Evolutionary conservation across 2,329 filamentous ascomycete genomes (phyloP), one percentile per base, ranked within the genome.

Genomic region (Trichophyton verrucosum): DNA sequence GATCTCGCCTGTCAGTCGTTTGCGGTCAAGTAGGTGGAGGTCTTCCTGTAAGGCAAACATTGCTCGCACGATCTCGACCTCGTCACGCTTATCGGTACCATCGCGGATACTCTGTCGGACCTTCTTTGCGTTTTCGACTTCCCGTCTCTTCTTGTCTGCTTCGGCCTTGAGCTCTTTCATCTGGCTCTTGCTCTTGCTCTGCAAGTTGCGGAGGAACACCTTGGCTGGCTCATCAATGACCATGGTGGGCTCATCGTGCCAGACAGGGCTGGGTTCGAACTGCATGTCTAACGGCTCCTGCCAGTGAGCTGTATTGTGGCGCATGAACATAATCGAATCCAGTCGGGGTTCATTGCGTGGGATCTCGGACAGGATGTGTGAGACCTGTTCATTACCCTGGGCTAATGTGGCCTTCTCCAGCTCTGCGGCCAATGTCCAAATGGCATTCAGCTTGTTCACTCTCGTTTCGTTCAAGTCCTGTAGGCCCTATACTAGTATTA

Each of bases 241-340:
- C 82, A 99, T 95, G 22, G 81, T 76, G 62, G 87, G 88, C 68
- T 96, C 91, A 68, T 99, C 95, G 68, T 96, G 87, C 94, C 95
- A 99, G 30, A 99, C 88, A 0, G 94, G 92, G 71, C 91, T 96
- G 0, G 94, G 88, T 73, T 99, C 94, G 68, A 99, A 99, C 9
- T 77, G 78, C 74, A 94, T 88, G 74, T 96, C 87, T 0, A 82
- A 69, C 0, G 94, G 94, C 69, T 97, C 92, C 69, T 90, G 85
- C 81, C 89, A 95, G 58, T 82, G 77, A 24, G 83, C 82, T 67
- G 88, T 85, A 70, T 99, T 99, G 77, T 99, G 94, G 64, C 88
- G 86, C 61, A 95, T 86, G 73, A 96, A 99, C 94, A 99, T 99
- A 81, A 96, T 89, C 20, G 91, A 95, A 74, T 99, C 95, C 46